Percentiles rank a stretch among this genome's conserved stretches.
These are phyloP conservation scores for Cryptococcus sp. DNA, from an alignment of 1,284 basidiomycete genomes.

Conservation along the genomic window DNA sequence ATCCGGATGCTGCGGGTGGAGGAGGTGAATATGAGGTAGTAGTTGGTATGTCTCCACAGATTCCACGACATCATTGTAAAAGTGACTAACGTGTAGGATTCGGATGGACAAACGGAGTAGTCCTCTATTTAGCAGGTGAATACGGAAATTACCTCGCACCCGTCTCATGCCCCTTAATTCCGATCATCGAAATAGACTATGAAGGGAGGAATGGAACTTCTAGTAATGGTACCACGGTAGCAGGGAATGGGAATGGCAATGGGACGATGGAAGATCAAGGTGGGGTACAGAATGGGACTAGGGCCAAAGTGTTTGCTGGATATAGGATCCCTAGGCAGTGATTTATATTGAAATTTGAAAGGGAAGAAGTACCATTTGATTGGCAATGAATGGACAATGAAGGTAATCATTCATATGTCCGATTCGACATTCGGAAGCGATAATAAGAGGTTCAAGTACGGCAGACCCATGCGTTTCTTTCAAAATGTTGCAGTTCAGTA, in stretches of 20 bases:
- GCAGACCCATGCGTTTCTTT: too few species aligned
- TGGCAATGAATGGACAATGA: too few species aligned
- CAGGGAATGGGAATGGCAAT: conserved; percentile 5
- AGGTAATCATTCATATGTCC: too few species aligned
- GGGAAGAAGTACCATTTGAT: too few species aligned
- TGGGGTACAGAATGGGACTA: background rate
- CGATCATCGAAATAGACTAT: conserved; percentile 43
- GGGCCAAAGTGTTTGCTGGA: conserved; percentile 9
- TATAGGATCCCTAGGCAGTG: conserved; percentile 12
- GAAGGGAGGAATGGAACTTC: conserved; percentile 17
- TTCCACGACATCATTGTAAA: background rate
- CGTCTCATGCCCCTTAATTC: conserved; percentile 61
- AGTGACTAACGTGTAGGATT: conserved; percentile 27
- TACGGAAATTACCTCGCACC: conserved; percentile 63
- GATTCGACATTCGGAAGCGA: too few species aligned
- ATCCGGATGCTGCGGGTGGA: conserved; percentile 75
- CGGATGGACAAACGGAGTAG: conserved; percentile 87
- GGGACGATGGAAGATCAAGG: background rate
- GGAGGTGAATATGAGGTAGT: conserved; percentile 78
- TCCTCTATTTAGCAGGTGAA: conserved; percentile 65
- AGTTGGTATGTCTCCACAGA: conserved; percentile 6
- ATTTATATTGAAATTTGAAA: too few species aligned
- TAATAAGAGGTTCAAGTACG: too few species aligned
- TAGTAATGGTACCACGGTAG: background rate
- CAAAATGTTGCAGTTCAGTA: too few species aligned